These are phyloP conservation scores for Crucihimalaya himalaica DNA, from an alignment of 345 rosid genomes.

Conservation along the genomic window DNA sequence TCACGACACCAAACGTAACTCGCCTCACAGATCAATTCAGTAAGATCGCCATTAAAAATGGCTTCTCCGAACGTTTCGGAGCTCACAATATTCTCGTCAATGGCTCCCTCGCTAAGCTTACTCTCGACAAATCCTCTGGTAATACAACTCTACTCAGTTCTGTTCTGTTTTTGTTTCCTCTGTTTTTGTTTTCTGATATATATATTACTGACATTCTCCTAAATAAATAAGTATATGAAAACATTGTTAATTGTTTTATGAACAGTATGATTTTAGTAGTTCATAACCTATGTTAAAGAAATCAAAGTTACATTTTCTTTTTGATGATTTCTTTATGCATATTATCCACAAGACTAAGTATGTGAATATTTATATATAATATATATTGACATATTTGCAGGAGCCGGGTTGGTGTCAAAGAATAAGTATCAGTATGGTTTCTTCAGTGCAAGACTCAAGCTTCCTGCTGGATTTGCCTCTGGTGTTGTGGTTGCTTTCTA, in stretches of 20 bases:
- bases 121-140: slow-evolving; percentile 81
- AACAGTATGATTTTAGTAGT: not conserved
- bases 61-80: slow-evolving; percentile 56
- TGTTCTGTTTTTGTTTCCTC: not conserved
- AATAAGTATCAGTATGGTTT: slow-evolving; percentile 66
- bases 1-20: slow-evolving; percentile 56
- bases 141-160: not conserved
- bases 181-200: not conserved
- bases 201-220: not conserved
- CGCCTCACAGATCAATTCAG: slow-evolving; percentile 65
- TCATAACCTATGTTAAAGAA: not conserved
- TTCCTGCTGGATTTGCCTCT: slow-evolving; percentile 80
- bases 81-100: slow-evolving; percentile 55
- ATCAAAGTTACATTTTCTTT: not conserved
- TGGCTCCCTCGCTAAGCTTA: slow-evolving; percentile 63
- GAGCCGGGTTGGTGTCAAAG: slow-evolving; percentile 72
- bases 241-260: not conserved
- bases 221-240: not conserved
- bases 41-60: slow-evolving; percentile 51
- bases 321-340: not conserved
- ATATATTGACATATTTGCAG: slow-evolving; percentile 40
- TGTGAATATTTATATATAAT: not conserved
- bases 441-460: slow-evolving; percentile 84
- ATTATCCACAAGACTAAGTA: not conserved
- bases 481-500: slow-evolving; percentile 97